Base-by-base conservation (phyloP, 441 rosid species). In the Sinapis alba region DNA sequence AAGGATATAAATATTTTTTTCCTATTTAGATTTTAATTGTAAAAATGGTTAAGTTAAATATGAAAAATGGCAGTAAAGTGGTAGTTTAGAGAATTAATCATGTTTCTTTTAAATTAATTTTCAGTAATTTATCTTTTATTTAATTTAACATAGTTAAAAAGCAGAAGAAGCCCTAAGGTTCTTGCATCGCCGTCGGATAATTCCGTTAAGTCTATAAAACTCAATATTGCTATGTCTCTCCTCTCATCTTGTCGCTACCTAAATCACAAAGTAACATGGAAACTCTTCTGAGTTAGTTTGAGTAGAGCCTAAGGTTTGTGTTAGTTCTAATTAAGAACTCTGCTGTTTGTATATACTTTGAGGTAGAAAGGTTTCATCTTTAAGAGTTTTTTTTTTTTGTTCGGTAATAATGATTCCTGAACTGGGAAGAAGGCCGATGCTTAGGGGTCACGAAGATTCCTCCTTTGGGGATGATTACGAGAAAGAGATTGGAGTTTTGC, bases 161-260 rank as follows among this genome's bases (percentile, higher is more conserved):
- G 3, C 79, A 74, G 85, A 89, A 90, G 18, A 75, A 90, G 88
- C 93, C 95, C 97, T 88, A 87, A 87, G 68, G 90, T 90, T 93
- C 89, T 88, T 90, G 85, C 80, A 82, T 86, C 93, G 97, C 94
- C 93, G 93, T 91, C 92, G 82, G 79, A 83, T 86, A 88, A 86
- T 66, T 58, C 83, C 86, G 83, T 86, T 79, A 57, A 71, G 73
- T 68, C 61, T 71, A 79, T 71, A 77, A 56, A 65, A 43, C 53
- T 59, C 30, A 65, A 27, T 58, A 50, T 73, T 61, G 26, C 65
- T 8, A 28, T 71, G 28, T 67, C 32, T 65, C 18, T 47, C 43
- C 67, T 64, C 81, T 79, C n/a, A n/a, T n/a, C n/a, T n/a, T 68
- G 57, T 23, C 57, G 26, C 76, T 75, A 47, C 41, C 50, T 47